Evolutionary conservation across 2,329 filamentous ascomycete species (phyloP).

Genomic region (Aureobasidium pullulans): DNA sequence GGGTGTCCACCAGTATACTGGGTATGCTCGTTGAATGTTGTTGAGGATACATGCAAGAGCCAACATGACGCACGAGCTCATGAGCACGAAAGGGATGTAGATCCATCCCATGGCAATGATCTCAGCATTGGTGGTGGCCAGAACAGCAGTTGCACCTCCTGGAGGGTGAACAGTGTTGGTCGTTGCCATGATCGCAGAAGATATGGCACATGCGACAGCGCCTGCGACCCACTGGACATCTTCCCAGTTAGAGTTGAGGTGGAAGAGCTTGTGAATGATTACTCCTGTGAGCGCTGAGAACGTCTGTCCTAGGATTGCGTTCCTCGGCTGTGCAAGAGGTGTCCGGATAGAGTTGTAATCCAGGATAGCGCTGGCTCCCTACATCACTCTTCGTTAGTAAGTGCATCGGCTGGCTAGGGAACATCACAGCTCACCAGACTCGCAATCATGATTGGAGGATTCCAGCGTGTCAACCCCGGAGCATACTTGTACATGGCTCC

Average conservation of each 20-base stretch:
- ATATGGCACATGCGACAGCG: slow-evolving; percentile 35
- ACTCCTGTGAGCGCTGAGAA: slow-evolving; percentile 40
- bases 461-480: slow-evolving; percentile 28
- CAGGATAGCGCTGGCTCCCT: slow-evolving; percentile 42
- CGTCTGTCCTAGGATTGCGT: slow-evolving; percentile 38
- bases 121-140: slow-evolving; percentile 34
- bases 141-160: slow-evolving; percentile 41
- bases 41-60: slow-evolving; percentile 37
- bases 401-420: neutral
- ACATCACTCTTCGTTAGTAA: slow-evolving; percentile 1
- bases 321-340: slow-evolving; percentile 42
- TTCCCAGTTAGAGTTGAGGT: slow-evolving; percentile 30
- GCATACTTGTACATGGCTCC: slow-evolving; percentile 36
- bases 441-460: slow-evolving; percentile 39
- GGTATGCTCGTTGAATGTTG: slow-evolving; percentile 41
- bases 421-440: slow-evolving; percentile 28
- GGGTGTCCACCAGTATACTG: slow-evolving; percentile 42
- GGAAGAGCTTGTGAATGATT: slow-evolving; percentile 38
- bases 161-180: slow-evolving; percentile 45
- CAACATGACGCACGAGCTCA: slow-evolving; percentile 37
- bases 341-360: slow-evolving; percentile 41
- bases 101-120: slow-evolving; percentile 40
- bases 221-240: slow-evolving; percentile 38
- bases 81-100: slow-evolving; percentile 36
- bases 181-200: slow-evolving; percentile 39